Evolutionary conservation across 768 basidiomycete genomes (phyloP).

Genomic region (Boletales sp.): DNA sequence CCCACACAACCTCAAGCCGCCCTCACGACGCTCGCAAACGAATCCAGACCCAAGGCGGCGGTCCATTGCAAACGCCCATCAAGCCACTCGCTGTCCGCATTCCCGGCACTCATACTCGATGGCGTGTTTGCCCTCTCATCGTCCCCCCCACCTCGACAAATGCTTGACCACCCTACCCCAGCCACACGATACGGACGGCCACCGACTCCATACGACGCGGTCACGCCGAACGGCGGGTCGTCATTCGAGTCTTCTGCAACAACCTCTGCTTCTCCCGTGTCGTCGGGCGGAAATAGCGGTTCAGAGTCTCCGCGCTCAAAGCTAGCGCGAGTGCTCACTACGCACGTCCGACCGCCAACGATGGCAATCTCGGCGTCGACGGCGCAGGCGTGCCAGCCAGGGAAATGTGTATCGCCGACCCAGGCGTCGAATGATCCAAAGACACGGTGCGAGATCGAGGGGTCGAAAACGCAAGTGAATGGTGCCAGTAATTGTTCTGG

Average conservation of each 20-base stretch:
- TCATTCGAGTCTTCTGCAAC: not conserved
- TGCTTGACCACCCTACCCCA: not conserved
- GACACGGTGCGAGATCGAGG: constrained; percentile 9
- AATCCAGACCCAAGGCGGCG: not conserved
- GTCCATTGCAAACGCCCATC: not conserved
- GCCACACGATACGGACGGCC: constrained; percentile 1
- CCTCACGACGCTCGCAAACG: not conserved
- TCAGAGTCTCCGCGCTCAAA: constrained; percentile 19
- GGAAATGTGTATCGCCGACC: not conserved
- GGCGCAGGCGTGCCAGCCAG: too few relatives aligned
- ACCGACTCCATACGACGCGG: not conserved
- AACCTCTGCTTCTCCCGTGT: not conserved
- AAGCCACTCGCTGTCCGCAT: constrained; percentile 2
- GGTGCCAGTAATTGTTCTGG: not conserved
- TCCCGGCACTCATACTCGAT: constrained; percentile 18
- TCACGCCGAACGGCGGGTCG: not conserved
- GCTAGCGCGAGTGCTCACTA: constrained; percentile 17
- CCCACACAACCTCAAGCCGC: not conserved
- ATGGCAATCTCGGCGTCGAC: not conserved
- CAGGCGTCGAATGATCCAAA: constrained; percentile 2
- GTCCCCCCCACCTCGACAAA: not conserved
- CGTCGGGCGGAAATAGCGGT: not conserved
- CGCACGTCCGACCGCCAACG: not conserved
- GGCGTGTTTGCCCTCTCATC: constrained; percentile 20
- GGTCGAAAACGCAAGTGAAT: not conserved